Evolutionary conservation across 1,284 basidiomycete genomes (phyloP).

Genomic region (Trametes pubescens): DNA sequence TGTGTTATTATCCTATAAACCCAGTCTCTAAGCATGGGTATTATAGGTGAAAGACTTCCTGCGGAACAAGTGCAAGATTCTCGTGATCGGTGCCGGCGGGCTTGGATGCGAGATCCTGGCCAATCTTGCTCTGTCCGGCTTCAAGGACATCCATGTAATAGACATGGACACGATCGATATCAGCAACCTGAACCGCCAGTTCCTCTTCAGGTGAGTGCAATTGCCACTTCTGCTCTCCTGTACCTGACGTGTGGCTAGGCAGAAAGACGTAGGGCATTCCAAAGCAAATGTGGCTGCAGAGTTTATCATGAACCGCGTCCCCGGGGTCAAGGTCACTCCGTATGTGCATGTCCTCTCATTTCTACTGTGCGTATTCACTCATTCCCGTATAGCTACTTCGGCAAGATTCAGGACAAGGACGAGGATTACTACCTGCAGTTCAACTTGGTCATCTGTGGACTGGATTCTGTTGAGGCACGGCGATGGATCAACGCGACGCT

Average conservation of each 20-base stretch:
- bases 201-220: slow-evolving; percentile 86
- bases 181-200: slow-evolving; percentile 98
- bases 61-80: slow-evolving; percentile 85
- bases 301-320: slow-evolving; percentile 94
- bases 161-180: slow-evolving; percentile 99
- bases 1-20: slow-evolving; percentile 27
- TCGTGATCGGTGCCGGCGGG: slow-evolving; percentile 97
- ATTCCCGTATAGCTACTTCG: slow-evolving; percentile 75
- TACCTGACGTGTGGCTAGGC: slow-evolving; percentile 54
- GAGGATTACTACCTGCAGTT: slow-evolving; percentile 98
- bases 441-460: slow-evolving; percentile 95
- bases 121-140: slow-evolving; percentile 93
- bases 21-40: background rate
- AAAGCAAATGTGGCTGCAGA: slow-evolving; percentile 96
- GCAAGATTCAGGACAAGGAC: slow-evolving; percentile 98
- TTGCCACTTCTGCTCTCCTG: background rate
- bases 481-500: slow-evolving; percentile 99
- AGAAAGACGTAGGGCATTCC: slow-evolving; percentile 91
- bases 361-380: slow-evolving; percentile 19
- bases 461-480: slow-evolving; percentile 97
- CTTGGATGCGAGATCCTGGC: slow-evolving; percentile 95
- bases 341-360: slow-evolving; percentile 51
- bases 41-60: slow-evolving; percentile 88
- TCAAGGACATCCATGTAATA: slow-evolving; percentile 98
- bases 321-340: slow-evolving; percentile 94